These are phyloP conservation scores for Anethum foeniculum DNA, from an alignment of 140 eudicot species.

Conservation along the genomic window DNA sequence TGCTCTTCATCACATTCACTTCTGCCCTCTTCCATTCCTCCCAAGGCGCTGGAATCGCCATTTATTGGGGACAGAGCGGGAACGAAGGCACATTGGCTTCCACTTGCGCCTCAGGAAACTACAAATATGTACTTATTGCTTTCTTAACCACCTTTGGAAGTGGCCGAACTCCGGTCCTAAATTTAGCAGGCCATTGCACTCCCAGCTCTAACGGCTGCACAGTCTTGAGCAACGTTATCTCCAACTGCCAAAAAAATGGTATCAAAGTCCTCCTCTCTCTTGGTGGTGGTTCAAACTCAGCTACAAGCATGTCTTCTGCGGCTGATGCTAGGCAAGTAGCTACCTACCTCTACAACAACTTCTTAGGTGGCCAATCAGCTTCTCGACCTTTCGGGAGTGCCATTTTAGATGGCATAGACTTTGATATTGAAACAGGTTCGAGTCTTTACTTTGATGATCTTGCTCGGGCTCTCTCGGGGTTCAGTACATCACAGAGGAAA, in stretches of 20 bases:
- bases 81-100: slow-evolving; percentile 58
- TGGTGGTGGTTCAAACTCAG: slow-evolving; percentile 40
- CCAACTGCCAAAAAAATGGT: slow-evolving; percentile 43
- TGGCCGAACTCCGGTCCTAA: slow-evolving; percentile 37
- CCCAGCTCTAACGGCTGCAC: slow-evolving; percentile 35
- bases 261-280: slow-evolving; percentile 56
- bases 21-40: slow-evolving; percentile 19
- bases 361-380: slow-evolving; percentile 45
- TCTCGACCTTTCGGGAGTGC: slow-evolving; percentile 62
- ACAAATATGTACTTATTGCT: slow-evolving; percentile 47
- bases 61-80: slow-evolving; percentile 84
- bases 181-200: slow-evolving; percentile 60
- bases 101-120: slow-evolving; percentile 62
- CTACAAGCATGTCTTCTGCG: slow-evolving; percentile 43
- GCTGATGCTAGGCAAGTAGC: slow-evolving; percentile 52
- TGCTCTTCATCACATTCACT: slow-evolving; percentile 15
- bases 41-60: slow-evolving; percentile 39
- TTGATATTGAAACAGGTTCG: slow-evolving; percentile 53
- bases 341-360: slow-evolving; percentile 46
- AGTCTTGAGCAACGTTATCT: slow-evolving; percentile 23
- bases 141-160: slow-evolving; percentile 51
- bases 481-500: slow-evolving; percentile 22
- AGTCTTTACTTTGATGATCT: slow-evolving; percentile 44
- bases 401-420: slow-evolving; percentile 68
- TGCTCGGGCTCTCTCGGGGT: slow-evolving; percentile 35